These are phyloP conservation scores for Berkeleyomyces rouxiae DNA, from an alignment of 2,329 filamentous ascomycete species.

Conservation along the genomic window DNA sequence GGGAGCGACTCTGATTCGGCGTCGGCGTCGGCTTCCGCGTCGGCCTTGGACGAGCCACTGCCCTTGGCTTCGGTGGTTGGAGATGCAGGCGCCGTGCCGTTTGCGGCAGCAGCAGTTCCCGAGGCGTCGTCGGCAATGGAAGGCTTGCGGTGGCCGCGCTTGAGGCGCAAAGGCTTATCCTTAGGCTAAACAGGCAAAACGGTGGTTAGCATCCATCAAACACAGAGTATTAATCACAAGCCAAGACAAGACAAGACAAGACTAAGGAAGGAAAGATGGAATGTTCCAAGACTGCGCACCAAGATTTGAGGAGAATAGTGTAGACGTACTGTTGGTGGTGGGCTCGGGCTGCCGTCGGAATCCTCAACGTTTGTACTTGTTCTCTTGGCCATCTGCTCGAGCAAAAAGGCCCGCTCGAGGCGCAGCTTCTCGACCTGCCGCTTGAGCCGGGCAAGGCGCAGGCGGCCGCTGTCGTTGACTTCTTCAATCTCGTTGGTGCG, in stretches of 20 bases:
- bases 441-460: constrained; percentile 63
- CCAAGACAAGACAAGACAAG: constrained; percentile 5
- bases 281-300: not conserved
- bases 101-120: constrained; percentile 2
- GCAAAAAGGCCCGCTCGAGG: constrained; percentile 61
- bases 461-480: constrained; percentile 68
- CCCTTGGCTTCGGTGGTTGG: constrained; percentile 30
- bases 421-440: constrained; percentile 84
- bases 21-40: constrained; percentile 23
- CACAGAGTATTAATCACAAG: not conserved
- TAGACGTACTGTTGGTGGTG: constrained; percentile 54
- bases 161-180: constrained; percentile 60
- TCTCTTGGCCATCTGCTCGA: constrained; percentile 56
- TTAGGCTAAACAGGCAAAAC: constrained; percentile 38
- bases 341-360: constrained; percentile 62
- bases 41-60: constrained; percentile 19
- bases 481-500: constrained; percentile 84
- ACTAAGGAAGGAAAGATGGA: not conserved
- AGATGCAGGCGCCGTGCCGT: constrained; percentile 21
- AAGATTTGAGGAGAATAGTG: not conserved
- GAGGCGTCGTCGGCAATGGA: constrained; percentile 29
- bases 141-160: constrained; percentile 52
- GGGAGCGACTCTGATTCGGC: constrained; percentile 27
- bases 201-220: constrained; percentile 10
- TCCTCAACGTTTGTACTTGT: constrained; percentile 62